A percentile compares a stretch with the other conserved stretches of the same genome.
Evolutionary conservation across 306 rosid genomes (phyloP).

Genomic region (Neltuma alba): DNA sequence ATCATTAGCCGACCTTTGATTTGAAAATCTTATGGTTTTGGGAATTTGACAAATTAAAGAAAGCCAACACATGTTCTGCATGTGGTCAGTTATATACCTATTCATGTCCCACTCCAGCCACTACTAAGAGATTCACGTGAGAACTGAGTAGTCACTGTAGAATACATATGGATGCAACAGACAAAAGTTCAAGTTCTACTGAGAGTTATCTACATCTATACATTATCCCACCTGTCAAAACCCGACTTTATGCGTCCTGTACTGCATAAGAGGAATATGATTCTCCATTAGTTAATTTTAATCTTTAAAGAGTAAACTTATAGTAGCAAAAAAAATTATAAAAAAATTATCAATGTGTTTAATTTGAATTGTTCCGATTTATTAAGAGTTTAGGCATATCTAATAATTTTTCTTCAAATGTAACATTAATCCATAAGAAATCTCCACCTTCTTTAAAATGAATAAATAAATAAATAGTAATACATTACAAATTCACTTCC

Average conservation of each 20-base stretch:
- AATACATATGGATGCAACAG: neutral
- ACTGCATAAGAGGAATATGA: constrained; percentile 13
- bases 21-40: constrained; percentile 3
- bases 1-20: constrained; percentile 34
- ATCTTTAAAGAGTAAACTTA: neutral
- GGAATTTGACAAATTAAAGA: neutral
- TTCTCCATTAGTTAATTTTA: constrained; percentile 17
- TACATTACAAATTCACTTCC: constrained; percentile 6
- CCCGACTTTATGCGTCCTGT: constrained; percentile 18
- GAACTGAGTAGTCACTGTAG: neutral
- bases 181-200: constrained; percentile 17
- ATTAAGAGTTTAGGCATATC: neutral
- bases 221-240: constrained; percentile 36
- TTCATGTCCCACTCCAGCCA: constrained; percentile 14
- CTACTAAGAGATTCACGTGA: constrained; percentile 27
- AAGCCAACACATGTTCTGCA: neutral
- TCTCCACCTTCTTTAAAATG: neutral
- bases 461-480: constrained; percentile 1
- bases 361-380: neutral
- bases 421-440: neutral
- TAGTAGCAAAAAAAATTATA: neutral
- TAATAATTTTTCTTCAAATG: neutral
- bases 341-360: neutral
- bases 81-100: constrained; percentile 5
- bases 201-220: neutral